phyloP scores from a whole-genome alignment of 2,329 filamentous ascomycete species.

The Cryoendolithus antarcticus region DNA sequence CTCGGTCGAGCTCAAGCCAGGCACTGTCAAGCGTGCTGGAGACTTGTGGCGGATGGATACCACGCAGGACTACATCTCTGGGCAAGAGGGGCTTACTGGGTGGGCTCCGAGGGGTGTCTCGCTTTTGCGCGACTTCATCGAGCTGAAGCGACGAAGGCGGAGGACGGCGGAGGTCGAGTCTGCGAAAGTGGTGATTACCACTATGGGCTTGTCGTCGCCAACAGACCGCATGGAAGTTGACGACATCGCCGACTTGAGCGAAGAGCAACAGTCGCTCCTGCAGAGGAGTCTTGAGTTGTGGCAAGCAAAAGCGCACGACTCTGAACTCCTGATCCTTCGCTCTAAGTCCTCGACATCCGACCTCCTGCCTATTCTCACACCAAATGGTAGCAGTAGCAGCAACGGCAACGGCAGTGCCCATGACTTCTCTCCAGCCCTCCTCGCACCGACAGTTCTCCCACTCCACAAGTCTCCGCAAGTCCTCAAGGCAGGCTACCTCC shows the following conservation, averaged over 20 bases:
- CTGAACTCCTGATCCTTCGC: constrained; percentile 34
- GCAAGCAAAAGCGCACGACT: constrained; percentile 34
- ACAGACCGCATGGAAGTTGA: constrained; percentile 15
- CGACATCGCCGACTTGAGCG: constrained; percentile 7
- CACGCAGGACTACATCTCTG: constrained; percentile 88
- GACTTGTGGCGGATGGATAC: constrained; percentile 97
- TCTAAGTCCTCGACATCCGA: constrained; percentile 54
- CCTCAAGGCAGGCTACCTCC: constrained; percentile 75
- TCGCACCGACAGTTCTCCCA: constrained; percentile 64
- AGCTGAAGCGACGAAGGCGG: constrained; percentile 58
- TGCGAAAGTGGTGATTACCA: constrained; percentile 48
- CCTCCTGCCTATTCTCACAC: constrained; percentile 41
- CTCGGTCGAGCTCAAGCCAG: constrained; percentile 71
- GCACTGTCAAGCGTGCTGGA: constrained; percentile 78
- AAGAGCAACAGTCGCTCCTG: constrained; percentile 31
- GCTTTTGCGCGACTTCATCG: constrained; percentile 76
- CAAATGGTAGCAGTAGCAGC: constrained; percentile 13
- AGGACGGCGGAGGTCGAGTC: constrained; percentile 71
- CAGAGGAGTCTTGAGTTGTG: constrained; percentile 52
- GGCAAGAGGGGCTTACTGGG: constrained; percentile 70
- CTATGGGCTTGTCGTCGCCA: constrained; percentile 33
- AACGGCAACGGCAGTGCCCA: constrained; percentile 10
- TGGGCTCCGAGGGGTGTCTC: constrained; percentile 89
- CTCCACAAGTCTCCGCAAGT: constrained; percentile 62
- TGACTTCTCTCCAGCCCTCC: constrained; percentile 42